Evolutionary conservation across 768 basidiomycete species (phyloP).

Genomic region (Hericium rajendrae): DNA sequence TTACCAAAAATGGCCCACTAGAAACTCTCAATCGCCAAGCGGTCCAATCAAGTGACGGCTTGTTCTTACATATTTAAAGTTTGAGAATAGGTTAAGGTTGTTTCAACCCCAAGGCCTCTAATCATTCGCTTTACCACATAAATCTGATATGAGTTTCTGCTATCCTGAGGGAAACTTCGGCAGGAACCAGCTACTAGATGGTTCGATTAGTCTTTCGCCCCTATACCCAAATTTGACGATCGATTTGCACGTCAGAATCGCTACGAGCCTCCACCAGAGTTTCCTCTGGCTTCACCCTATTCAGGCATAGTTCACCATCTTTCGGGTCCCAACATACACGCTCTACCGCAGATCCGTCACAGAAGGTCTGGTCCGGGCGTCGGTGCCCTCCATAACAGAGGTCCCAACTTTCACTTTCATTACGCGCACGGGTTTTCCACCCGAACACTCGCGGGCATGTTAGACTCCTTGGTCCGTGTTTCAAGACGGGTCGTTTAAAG

Average conservation of each 20-base stretch:
- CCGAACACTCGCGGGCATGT: no score
- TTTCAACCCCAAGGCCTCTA: conserved; percentile 86
- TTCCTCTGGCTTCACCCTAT: conserved; percentile 92
- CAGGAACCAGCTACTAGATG: conserved; percentile 91
- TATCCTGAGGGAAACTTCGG: conserved; percentile 81
- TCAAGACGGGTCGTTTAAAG: no score
- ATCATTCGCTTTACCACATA: conserved; percentile 78
- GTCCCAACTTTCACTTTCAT: no score
- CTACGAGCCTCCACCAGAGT: conserved; percentile 94
- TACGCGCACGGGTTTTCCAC: no score
- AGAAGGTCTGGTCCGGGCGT: conserved; percentile 68
- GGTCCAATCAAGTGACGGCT: conserved; percentile 40
- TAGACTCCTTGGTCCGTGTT: no score
- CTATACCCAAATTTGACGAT: conserved; percentile 93
- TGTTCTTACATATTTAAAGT: conserved; percentile 65
- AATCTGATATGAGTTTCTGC: conserved; percentile 50
- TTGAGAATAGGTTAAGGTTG: conserved; percentile 80
- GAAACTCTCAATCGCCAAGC: conserved; percentile 53
- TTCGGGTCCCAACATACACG: conserved; percentile 82
- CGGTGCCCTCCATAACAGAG: conserved; percentile 58
- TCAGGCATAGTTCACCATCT: conserved; percentile 87
- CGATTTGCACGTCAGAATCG: conserved; percentile 96
- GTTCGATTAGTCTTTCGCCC: conserved; percentile 95
- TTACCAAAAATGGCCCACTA: conserved; percentile 70
- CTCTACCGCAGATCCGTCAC: conserved; percentile 72